Base-by-base conservation (phyloP, 345 rosid genomes). In the Barbarea vulgaris region DNA sequence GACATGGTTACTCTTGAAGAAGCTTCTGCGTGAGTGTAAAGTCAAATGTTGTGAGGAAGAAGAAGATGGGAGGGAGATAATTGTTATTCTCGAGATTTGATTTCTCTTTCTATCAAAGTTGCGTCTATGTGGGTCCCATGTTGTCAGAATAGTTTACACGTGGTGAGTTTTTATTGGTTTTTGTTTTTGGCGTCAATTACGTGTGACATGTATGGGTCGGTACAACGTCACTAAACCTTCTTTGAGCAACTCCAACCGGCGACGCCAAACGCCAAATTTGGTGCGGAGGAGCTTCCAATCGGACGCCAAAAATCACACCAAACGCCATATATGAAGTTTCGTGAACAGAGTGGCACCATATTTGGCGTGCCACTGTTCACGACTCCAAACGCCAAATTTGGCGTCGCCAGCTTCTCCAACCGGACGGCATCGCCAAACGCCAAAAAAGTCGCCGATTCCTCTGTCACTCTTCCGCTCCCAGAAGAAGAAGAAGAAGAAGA, bases 401-500 rank as follows among this genome's bases (percentile, higher is more conserved):
- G n/a, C n/a, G n/a, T n/a, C n/a, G n/a, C n/a, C n/a, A n/a, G n/a
- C n/a, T 25, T 25, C 28, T 25, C 28, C 28, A 25, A 25, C 28
- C 28, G 28, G 4, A 25, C 28, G 28, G 4, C 28, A 25, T 25
- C 28, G 28, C 28, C 28, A 25, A 25, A 25, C 28, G 4, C 28
- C 28, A 3, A 25, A 25, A 3, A 25, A 25, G 28, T n/a, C n/a
- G n/a, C n/a, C n/a, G n/a, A n/a, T n/a, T n/a, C n/a, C n/a, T n/a
- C n/a, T n/a, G n/a, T n/a, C n/a, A n/a, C n/a, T n/a, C n/a, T n/a
- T n/a, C n/a, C n/a, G n/a, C n/a, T n/a, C n/a, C n/a, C n/a, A n/a
- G n/a, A n/a, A n/a, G n/a, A n/a, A n/a, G n/a, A n/a, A n/a, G n/a
- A 39, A 75, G 80, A 60, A 76, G 74, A 77, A 81, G 76, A 78